Conservation (phyloP, 1,139 yeast genomes). For the Petasospora rhodanensis region DNA sequence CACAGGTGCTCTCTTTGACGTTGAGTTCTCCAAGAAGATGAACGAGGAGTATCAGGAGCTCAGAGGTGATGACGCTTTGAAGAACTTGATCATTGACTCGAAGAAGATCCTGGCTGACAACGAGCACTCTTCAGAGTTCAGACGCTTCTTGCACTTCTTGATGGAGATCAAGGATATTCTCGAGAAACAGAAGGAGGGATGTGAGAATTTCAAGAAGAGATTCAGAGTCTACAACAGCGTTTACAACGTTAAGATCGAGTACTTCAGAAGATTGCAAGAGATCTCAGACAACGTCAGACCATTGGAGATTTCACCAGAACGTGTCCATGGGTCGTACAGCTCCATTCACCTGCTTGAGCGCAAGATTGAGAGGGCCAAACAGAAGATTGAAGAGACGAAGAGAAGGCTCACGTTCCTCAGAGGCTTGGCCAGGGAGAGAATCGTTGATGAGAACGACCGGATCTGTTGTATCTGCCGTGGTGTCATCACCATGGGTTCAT, state of each 20-base stretch:
- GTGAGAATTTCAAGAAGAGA: conserved; percentile 41
- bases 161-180: conserved; percentile 30
- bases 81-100: conserved; percentile 14
- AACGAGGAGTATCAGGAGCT: conserved; percentile 27
- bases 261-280: conserved; percentile 78
- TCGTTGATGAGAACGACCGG: conserved; percentile 23
- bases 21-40: conserved; percentile 21
- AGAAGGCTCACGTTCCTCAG: conserved; percentile 60
- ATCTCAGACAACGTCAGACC: conserved; percentile 59
- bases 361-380: conserved; percentile 16
- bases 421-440: conserved; percentile 34
- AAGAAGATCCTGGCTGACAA: conserved; percentile 6
- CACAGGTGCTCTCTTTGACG: conserved; percentile 9
- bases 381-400: conserved; percentile 36
- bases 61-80: conserved; percentile 11
- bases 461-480: conserved; percentile 77
- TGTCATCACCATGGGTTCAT: conserved; percentile 64
- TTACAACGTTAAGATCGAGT: conserved; percentile 73
- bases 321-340: no score
- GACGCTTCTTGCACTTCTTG: conserved; percentile 19
- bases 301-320: no score
- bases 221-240: conserved; percentile 54
- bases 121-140: conserved; percentile 1
- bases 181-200: conserved; percentile 41
- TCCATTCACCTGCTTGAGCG: conserved; percentile 8